phyloP scores from a whole-genome alignment of 1,284 basidiomycete species.

The Malassezia caprae region DNA sequence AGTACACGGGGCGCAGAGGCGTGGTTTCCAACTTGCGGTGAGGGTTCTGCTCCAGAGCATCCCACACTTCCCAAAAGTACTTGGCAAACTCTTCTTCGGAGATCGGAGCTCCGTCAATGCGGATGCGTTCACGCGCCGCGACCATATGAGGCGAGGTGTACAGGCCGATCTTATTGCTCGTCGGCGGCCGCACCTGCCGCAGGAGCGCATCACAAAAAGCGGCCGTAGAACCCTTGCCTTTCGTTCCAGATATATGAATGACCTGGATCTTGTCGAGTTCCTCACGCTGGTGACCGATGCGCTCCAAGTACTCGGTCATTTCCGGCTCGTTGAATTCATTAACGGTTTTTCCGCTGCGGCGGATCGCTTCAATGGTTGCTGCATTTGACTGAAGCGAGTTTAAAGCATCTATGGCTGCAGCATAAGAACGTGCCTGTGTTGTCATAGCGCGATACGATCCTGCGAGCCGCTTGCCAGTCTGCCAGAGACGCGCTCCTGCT shows the following conservation, averaged over 20 bases:
- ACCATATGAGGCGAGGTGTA: conserved; percentile 97
- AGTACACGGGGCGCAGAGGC: conserved; percentile 75
- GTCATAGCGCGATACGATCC: background rate
- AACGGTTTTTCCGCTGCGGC: conserved; percentile 63
- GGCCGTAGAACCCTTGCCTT: conserved; percentile 95
- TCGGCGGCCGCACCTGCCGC: conserved; percentile 21
- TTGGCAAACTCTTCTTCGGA: conserved; percentile 76
- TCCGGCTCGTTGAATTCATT: conserved; percentile 69
- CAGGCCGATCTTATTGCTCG: conserved; percentile 55
- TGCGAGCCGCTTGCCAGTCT: background rate
- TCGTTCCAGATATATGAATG: conserved; percentile 94
- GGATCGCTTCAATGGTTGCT: conserved; percentile 71
- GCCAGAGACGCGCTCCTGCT: conserved; percentile 7
- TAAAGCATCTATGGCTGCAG: conserved; percentile 72
- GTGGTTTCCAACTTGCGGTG: conserved; percentile 49
- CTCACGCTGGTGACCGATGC: conserved; percentile 71
- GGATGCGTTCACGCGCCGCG: conserved; percentile 86
- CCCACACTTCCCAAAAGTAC: conserved; percentile 96
- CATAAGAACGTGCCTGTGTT: conserved; percentile 24
- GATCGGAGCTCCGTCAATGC: conserved; percentile 80
- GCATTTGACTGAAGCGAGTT: conserved; percentile 93
- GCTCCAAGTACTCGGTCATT: conserved; percentile 76
- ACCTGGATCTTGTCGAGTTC: conserved; percentile 83
- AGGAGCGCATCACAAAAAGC: conserved; percentile 58
- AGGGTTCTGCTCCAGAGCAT: conserved; percentile 62